A percentile compares a stretch with the other conserved stretches of the same genome.
Conservation (phyloP, 2,329 filamentous ascomycete genomes). For the Penicillium verrucosum region DNA sequence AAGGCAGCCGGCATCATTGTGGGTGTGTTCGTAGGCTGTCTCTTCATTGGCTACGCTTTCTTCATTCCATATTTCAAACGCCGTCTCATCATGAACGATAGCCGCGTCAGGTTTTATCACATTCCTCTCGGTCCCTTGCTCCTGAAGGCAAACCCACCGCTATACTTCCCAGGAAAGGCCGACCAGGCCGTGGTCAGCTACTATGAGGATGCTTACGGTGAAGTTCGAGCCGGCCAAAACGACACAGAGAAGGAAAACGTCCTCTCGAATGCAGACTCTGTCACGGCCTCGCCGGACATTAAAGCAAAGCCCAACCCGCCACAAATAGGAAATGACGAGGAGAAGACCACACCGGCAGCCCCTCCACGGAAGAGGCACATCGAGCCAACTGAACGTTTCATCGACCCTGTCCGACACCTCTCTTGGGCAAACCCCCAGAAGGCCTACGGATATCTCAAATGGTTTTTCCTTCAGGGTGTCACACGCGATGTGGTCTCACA, state of each 20-base stretch:
- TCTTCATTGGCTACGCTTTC: too few relatives aligned
- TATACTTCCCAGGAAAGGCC: too few relatives aligned
- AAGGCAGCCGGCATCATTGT: too few relatives aligned
- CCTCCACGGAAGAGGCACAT: conserved; percentile 17
- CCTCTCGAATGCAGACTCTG: conserved; percentile 6
- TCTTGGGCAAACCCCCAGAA: conserved; percentile 19
- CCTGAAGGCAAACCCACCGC: too few relatives aligned
- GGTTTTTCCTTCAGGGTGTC: conserved; percentile 44
- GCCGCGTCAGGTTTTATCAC: too few relatives aligned
- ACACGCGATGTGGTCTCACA: conserved; percentile 43
- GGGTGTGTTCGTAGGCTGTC: too few relatives aligned
- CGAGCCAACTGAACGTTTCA: conserved; percentile 26
- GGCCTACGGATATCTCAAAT: conserved; percentile 42
- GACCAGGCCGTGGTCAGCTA: too few relatives aligned
- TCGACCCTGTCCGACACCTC: conserved; percentile 17
- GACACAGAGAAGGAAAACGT: conserved; percentile 1
- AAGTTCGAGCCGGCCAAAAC: conserved; percentile 21
- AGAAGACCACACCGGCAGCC: conserved; percentile 18
- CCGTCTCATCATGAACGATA: too few relatives aligned
- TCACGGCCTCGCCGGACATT: conserved; percentile 6
- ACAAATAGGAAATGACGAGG: conserved; percentile 13
- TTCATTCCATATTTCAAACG: too few relatives aligned
- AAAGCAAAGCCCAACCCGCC: not conserved
- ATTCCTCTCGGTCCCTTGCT: too few relatives aligned
- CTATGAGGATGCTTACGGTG: conserved; percentile 8